phyloP scores from a whole-genome alignment of 495 filamentous ascomycete species.

The Geoglossum glabrum region DNA sequence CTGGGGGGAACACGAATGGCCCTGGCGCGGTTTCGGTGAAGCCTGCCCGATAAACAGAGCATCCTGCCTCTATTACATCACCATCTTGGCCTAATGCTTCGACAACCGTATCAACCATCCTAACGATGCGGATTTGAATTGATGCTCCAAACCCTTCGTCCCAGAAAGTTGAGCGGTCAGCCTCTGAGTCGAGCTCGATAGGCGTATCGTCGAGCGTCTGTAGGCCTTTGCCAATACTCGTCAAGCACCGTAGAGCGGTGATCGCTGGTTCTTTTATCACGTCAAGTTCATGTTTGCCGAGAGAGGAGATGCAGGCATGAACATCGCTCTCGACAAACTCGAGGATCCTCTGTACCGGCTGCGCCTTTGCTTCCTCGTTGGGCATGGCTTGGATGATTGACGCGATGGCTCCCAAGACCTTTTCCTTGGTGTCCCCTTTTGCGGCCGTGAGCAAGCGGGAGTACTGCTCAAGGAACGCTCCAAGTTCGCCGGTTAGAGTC shows the following conservation, averaged over 20 bases:
- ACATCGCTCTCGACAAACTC: slow-evolving; percentile 42
- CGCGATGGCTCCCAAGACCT: slow-evolving; percentile 63
- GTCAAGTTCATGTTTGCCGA: slow-evolving; percentile 13
- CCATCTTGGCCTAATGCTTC: slow-evolving; percentile 25
- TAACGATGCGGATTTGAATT: slow-evolving; percentile 39
- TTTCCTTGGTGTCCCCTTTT: slow-evolving; percentile 52
- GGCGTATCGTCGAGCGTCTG: slow-evolving; percentile 49
- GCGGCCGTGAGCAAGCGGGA: slow-evolving; percentile 40
- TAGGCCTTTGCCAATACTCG: slow-evolving; percentile 59
- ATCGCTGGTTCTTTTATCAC: slow-evolving; percentile 25
- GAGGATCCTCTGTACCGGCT: slow-evolving; percentile 43
- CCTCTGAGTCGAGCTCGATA: slow-evolving; percentile 39
- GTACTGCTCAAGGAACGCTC: slow-evolving; percentile 61
- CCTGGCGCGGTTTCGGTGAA: slow-evolving; percentile 62
- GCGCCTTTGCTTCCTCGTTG: slow-evolving; percentile 38
- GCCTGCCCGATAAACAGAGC: slow-evolving; percentile 54
- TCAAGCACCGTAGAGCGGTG: slow-evolving; percentile 50
- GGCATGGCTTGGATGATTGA: slow-evolving; percentile 64
- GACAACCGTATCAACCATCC: slow-evolving; percentile 24
- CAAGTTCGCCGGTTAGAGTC: slow-evolving; percentile 47
- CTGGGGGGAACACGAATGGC: slow-evolving; percentile 55
- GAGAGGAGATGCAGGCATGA: slow-evolving; percentile 19
- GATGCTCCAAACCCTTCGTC: slow-evolving; percentile 28
- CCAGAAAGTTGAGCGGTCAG: slow-evolving; percentile 37
- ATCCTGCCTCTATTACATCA: slow-evolving; percentile 56